Conservation (phyloP, 441 rosid genomes). For the Hypseocharis bilobata region DNA sequence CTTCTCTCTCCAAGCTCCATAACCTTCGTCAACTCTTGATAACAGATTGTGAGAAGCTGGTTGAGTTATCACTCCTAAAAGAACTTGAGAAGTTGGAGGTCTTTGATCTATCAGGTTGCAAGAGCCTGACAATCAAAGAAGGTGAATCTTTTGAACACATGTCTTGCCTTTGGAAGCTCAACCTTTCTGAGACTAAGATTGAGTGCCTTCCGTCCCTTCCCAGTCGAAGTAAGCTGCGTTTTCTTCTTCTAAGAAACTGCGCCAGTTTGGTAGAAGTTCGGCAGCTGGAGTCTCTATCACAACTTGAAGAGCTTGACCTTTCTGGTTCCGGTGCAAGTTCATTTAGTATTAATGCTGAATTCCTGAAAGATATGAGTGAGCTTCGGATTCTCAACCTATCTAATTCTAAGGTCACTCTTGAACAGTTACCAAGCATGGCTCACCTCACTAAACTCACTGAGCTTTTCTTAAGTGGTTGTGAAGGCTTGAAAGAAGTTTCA, state of each 20-base stretch:
- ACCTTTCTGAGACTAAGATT: slow-evolving; percentile 38
- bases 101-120: slow-evolving; percentile 30
- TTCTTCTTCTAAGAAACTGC: slow-evolving; percentile 29
- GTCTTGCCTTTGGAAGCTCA: slow-evolving; percentile 30
- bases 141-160: slow-evolving; percentile 29
- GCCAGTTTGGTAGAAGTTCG: slow-evolving; percentile 17
- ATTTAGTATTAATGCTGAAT: slow-evolving; percentile 10
- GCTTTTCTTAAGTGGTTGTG: slow-evolving; percentile 24
- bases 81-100: slow-evolving; percentile 22
- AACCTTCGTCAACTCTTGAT: slow-evolving; percentile 31
- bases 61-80: neutral
- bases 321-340: slow-evolving; percentile 16
- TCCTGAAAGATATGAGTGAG: slow-evolving; percentile 6
- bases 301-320: slow-evolving; percentile 25
- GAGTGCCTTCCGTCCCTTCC: slow-evolving; percentile 24
- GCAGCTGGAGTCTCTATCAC: neutral
- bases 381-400: slow-evolving; percentile 27
- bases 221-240: slow-evolving; percentile 18
- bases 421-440: slow-evolving; percentile 18
- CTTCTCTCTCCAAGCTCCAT: slow-evolving; percentile 23
- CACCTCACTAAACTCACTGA: slow-evolving; percentile 16
- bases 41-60: slow-evolving; percentile 27
- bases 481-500: neutral
- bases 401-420: slow-evolving; percentile 5
- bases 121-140: slow-evolving; percentile 15